Base-by-base conservation (phyloP, 2,329 filamentous ascomycete species). In the Rachicladosporium sp. region DNA sequence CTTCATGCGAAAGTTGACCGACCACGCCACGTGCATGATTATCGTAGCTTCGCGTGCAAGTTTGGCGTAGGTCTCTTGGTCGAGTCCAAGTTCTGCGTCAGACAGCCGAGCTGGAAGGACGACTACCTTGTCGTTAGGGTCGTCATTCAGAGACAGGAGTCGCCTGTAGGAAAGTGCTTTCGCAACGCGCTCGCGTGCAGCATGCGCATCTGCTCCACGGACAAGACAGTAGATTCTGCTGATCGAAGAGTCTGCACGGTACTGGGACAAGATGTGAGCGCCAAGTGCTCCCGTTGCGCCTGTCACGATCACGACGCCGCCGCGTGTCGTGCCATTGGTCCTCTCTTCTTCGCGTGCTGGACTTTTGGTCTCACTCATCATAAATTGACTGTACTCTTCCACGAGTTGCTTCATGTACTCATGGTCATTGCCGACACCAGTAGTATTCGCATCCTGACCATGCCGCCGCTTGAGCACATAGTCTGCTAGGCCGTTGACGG, bases 11-110 rank as follows among this genome's bases (percentile, higher is more conserved):
- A 80, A 80, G 55, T 80, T 80, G 11, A 80, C 77, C 2, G 70
- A 65, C 77, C 77, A 80, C 12, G 76, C 76, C 6, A 76, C 65
- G 51, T 80, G 76, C 40, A 82, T 68, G n/a, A 84, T 62, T 2
- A 67, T 54, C 1, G 69, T 71, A 2, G 65, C 57, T 41, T 68
- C 58, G 3, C 46, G 45, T 1, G 61, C 58, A 2, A 78, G 50
- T 2, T 53, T 43, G 2, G 56, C 42, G 50, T 72, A 71, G 5
- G 58, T 50, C 1, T 58, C 49, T 1, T 53, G 42, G 3, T 58
- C 50, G 2, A 80, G 56, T 2, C 74, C 74, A 2, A 80, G 63
- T 6, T 54, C 50, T 2, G 56, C 19, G 4, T 70, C 55, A 4
- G 64, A 61, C n/a, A 80, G 58, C 32, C 64, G 57, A 30, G 66